A percentile compares a stretch with the other conserved stretches of the same genome.
Conservation (phyloP, 495 filamentous ascomycete genomes). For the Aspergillus sparsus region DNA sequence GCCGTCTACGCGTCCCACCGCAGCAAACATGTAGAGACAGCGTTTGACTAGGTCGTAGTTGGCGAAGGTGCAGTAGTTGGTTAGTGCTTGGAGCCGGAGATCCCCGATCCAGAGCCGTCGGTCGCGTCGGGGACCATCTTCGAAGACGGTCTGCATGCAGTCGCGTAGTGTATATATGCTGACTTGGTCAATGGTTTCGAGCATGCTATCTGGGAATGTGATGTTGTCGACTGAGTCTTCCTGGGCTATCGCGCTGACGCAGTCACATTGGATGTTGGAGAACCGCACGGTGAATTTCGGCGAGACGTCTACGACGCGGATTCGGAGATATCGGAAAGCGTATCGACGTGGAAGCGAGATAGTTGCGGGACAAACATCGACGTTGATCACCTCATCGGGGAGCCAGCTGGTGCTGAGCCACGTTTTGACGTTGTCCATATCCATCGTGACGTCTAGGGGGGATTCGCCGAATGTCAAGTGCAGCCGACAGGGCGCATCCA, state of each 20-base stretch:
- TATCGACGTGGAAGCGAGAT: not conserved
- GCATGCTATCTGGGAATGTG: not conserved
- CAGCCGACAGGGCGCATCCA: not conserved
- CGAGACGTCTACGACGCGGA: not conserved
- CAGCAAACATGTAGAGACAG: not conserved
- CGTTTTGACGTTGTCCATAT: constrained; percentile 1
- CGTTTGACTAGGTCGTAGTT: not conserved
- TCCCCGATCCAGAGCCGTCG: not conserved
- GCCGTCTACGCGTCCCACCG: not conserved
- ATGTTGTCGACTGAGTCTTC: not conserved
- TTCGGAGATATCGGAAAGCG: not conserved
- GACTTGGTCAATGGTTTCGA: not conserved
- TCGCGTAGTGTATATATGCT: not conserved
- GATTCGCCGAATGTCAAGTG: not conserved
- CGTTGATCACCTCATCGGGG: not conserved
- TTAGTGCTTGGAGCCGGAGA: not conserved
- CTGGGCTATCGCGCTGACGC: not conserved
- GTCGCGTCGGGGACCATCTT: not conserved
- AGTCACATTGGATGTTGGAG: not conserved
- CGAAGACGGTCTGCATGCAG: constrained; percentile 1
- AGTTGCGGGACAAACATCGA: not conserved
- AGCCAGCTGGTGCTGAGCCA: not conserved
- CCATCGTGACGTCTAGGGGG: not conserved
- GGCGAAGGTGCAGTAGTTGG: not conserved
- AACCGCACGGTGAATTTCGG: not conserved